Percentiles rank a stretch among this genome's conserved stretches.
These are phyloP conservation scores for Claviceps spartinae DNA, from an alignment of 2,329 filamentous ascomycete genomes.

Conservation along the genomic window DNA sequence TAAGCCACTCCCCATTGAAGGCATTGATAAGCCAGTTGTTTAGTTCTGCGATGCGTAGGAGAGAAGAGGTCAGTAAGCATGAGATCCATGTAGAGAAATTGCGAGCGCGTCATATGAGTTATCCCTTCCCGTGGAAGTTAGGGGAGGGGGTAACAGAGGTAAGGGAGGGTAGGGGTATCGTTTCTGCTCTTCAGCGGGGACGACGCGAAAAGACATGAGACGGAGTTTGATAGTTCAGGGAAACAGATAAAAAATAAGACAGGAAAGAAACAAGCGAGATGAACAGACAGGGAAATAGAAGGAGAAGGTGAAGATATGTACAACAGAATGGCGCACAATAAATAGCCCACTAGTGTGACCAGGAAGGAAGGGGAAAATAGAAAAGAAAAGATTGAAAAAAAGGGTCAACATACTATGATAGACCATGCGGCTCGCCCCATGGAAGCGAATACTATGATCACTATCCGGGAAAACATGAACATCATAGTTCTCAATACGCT, in stretches of 20 bases:
- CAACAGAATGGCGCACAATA: too few species aligned
- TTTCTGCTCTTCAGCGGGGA: too few species aligned
- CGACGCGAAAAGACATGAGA: too few species aligned
- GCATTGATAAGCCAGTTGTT: constrained; percentile 90
- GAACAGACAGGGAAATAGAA: neutral
- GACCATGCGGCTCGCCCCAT: constrained; percentile 81
- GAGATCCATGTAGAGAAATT: too few species aligned
- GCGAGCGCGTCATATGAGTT: too few species aligned
- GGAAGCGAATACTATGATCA: constrained; percentile 89
- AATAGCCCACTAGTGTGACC: too few species aligned
- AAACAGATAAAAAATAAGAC: neutral
- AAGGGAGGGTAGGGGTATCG: too few species aligned
- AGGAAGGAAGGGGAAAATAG: neutral
- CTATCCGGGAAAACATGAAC: constrained; percentile 94
- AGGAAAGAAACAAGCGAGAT: neutral
- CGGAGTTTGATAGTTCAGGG: too few species aligned
- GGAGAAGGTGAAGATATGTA: constrained; percentile 1
- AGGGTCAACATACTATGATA: constrained; percentile 62
- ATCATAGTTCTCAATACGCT: constrained; percentile 81
- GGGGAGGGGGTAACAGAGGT: too few species aligned
- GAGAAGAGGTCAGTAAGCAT: neutral
- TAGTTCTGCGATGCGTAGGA: constrained; percentile 40
- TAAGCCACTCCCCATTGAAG: constrained; percentile 92
- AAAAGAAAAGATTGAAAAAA: neutral
- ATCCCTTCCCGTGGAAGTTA: too few species aligned